Percentiles rank a stretch among this genome's conserved stretches.
phyloP scores from a whole-genome alignment of 2,329 filamentous ascomycete species.

The Trichoderma aggressivum region DNA sequence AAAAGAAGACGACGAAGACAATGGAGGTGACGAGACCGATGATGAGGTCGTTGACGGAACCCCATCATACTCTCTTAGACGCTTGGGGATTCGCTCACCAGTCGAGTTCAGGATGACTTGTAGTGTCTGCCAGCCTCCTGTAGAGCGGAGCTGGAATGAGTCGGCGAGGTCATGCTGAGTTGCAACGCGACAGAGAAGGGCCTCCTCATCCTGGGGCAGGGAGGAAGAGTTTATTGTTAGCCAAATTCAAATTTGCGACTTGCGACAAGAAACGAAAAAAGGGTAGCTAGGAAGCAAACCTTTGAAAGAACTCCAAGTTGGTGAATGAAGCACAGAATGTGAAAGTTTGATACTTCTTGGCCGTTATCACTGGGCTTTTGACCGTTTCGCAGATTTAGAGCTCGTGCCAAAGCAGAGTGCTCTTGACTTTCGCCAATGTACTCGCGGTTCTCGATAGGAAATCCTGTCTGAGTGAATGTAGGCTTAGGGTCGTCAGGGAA shows the following conservation, averaged over 20 bases:
- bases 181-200: slow-evolving; percentile 80
- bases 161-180: slow-evolving; percentile 76
- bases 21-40: slow-evolving; percentile 26
- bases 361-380: slow-evolving; percentile 61
- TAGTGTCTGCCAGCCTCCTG: slow-evolving; percentile 89
- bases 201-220: slow-evolving; percentile 74
- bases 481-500: slow-evolving; percentile 81
- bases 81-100: slow-evolving; percentile 93
- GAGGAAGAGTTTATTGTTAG: not conserved
- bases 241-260: not conserved
- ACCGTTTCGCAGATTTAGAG: slow-evolving; percentile 60
- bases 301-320: slow-evolving; percentile 77
- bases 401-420: slow-evolving; percentile 62
- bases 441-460: slow-evolving; percentile 90
- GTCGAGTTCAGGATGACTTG: slow-evolving; percentile 91
- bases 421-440: slow-evolving; percentile 84
- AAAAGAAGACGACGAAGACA: slow-evolving; percentile 24
- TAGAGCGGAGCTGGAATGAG: slow-evolving; percentile 78
- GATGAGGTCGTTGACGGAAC: slow-evolving; percentile 26
- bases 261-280: no score
- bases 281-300: slow-evolving; percentile 50
- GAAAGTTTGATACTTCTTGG: slow-evolving; percentile 82
- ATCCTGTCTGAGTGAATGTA: slow-evolving; percentile 68
- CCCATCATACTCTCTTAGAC: slow-evolving; percentile 44
- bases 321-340: slow-evolving; percentile 84